Evolutionary conservation across 83 land plant genomes (phyloP).

Genomic region (Picea abies): DNA sequence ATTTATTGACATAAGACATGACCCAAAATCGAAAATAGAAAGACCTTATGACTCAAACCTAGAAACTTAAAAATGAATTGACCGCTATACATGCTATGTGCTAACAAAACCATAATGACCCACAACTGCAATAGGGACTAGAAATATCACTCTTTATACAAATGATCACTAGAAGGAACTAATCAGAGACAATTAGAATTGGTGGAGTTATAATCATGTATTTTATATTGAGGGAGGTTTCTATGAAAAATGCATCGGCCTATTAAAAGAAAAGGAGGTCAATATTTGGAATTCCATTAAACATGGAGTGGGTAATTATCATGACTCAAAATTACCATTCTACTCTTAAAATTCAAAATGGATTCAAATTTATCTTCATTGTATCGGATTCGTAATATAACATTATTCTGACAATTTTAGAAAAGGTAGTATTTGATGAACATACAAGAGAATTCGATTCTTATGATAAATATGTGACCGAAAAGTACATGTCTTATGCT

Average conservation of each 20-base stretch:
- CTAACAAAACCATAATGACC: too few relatives aligned
- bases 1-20: too few relatives aligned
- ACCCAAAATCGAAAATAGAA: too few relatives aligned
- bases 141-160: slow-evolving; percentile 85
- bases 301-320: slow-evolving; percentile 64
- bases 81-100: too few relatives aligned
- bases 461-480: slow-evolving; percentile 74
- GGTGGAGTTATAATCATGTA: slow-evolving; percentile 82
- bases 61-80: too few relatives aligned
- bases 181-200: slow-evolving; percentile 87
- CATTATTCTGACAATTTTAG: slow-evolving; percentile 50
- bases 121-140: slow-evolving; percentile 55
- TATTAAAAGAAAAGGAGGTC: slow-evolving; percentile 74
- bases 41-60: too few relatives aligned
- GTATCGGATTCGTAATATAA: too few relatives aligned
- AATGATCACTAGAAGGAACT: slow-evolving; percentile 54
- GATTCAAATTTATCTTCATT: not conserved
- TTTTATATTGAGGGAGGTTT: slow-evolving; percentile 89
- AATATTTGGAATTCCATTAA: slow-evolving; percentile 80
- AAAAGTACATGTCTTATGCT: slow-evolving; percentile 16
- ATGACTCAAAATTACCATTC: not conserved
- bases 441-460: slow-evolving; percentile 81
- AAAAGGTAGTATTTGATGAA: slow-evolving; percentile 84
- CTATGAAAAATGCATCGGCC: slow-evolving; percentile 83
- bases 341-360: too few relatives aligned